Conservation (phyloP, 2,329 filamentous ascomycete genomes). For the Pseudopithomyces chartarum region DNA sequence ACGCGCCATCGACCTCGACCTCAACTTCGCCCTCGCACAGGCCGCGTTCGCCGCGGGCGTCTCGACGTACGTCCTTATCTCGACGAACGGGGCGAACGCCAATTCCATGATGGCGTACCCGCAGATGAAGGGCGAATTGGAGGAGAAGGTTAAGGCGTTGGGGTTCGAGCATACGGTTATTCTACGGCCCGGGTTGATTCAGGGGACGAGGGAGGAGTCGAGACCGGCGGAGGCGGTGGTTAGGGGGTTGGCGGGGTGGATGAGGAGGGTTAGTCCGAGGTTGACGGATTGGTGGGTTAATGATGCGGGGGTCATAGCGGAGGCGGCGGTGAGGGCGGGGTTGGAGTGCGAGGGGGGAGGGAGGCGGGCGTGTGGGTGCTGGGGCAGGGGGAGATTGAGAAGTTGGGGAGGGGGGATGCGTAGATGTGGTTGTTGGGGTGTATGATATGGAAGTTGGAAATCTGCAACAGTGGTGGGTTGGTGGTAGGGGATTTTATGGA, state of each 20-base stretch:
- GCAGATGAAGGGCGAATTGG: conserved; percentile 85
- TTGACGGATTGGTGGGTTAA: conserved; percentile 72
- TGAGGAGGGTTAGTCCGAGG: conserved; percentile 52
- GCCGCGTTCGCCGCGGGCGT: conserved; percentile 75
- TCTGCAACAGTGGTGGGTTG: too few species aligned
- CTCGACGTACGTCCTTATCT: conserved; percentile 79
- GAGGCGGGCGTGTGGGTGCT: conserved; percentile 66
- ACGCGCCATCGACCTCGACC: conserved; percentile 84
- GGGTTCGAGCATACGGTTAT: conserved; percentile 81
- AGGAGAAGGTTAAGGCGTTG: conserved; percentile 73
- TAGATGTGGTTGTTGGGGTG: background rate
- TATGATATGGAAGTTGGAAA: too few species aligned
- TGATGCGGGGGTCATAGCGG: conserved; percentile 73
- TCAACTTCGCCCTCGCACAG: conserved; percentile 78
- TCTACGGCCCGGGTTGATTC: conserved; percentile 72
- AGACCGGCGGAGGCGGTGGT: conserved; percentile 64
- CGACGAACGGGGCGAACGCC: conserved; percentile 58
- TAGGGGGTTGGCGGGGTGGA: conserved; percentile 58
- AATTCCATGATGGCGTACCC: conserved; percentile 59
- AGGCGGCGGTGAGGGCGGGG: conserved; percentile 67
- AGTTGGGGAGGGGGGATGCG: conserved; percentile 58
- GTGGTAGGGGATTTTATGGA: too few species aligned
- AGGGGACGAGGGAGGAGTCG: conserved; percentile 69
- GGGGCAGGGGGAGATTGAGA: conserved; percentile 66
- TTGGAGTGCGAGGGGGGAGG: conserved; percentile 58